These are phyloP conservation scores for Pseudonectria foliicola DNA, from an alignment of 2,329 filamentous ascomycete genomes.

Conservation along the genomic window DNA sequence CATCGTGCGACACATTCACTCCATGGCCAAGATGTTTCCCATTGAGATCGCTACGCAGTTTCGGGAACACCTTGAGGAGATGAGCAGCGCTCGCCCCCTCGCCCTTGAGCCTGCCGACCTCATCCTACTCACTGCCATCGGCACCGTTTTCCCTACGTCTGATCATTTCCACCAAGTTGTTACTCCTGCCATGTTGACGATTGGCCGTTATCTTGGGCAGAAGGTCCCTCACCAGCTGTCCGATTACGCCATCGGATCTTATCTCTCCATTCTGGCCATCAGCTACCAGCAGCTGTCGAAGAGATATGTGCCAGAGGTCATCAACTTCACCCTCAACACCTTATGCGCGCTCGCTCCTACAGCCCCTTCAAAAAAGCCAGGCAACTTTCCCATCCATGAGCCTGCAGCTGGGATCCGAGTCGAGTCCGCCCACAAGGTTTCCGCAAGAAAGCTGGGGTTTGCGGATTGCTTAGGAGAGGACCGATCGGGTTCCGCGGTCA, in stretches of 20 bases:
- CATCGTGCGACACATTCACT: slow-evolving; percentile 84
- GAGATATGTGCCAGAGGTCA: slow-evolving; percentile 80
- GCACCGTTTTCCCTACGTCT: slow-evolving; percentile 83
- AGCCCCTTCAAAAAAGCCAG: slow-evolving; percentile 38
- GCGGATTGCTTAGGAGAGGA: slow-evolving; percentile 44
- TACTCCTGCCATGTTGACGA: slow-evolving; percentile 81
- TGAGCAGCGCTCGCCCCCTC: slow-evolving; percentile 41
- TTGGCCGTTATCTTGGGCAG: slow-evolving; percentile 76
- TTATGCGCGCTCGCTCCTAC: slow-evolving; percentile 59
- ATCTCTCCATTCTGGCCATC: slow-evolving; percentile 68
- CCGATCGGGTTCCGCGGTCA: slow-evolving; percentile 26
- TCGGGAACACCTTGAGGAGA: slow-evolving; percentile 60
- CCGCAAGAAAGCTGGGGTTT: slow-evolving; percentile 49
- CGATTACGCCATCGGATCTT: slow-evolving; percentile 68
- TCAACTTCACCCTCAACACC: slow-evolving; percentile 74
- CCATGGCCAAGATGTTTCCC: slow-evolving; percentile 79
- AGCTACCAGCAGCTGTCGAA: slow-evolving; percentile 81
- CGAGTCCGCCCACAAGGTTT: slow-evolving; percentile 31
- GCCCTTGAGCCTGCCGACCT: slow-evolving; percentile 63
- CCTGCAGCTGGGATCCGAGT: slow-evolving; percentile 46
- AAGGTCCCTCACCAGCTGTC: slow-evolving; percentile 57
- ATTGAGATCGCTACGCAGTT: slow-evolving; percentile 72
- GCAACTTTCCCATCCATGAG: slow-evolving; percentile 55
- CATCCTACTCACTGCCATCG: slow-evolving; percentile 73
- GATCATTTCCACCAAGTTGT: slow-evolving; percentile 96